Percentiles rank a stretch among this genome's conserved stretches.
Evolutionary conservation across 306 rosid genomes (phyloP).

Genomic region (Inga laurina): DNA sequence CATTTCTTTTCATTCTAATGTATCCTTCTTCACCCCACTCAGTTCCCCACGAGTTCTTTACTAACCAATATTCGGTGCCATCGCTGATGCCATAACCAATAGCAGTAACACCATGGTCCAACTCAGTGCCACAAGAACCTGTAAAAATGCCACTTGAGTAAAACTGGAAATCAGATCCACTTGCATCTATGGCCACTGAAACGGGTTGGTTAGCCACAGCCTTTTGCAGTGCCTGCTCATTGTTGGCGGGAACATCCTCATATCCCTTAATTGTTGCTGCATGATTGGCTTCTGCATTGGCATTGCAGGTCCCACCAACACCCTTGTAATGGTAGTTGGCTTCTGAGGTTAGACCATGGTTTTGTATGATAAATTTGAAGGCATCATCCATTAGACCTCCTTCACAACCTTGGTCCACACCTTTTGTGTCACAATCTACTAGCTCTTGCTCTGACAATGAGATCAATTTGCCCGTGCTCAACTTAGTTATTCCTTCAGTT

Average conservation of each 20-base stretch:
- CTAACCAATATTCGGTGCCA: neutral
- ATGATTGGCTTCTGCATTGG: neutral
- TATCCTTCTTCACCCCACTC: neutral
- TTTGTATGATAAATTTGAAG: too few species aligned
- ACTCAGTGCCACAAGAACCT: neutral
- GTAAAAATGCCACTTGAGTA: neutral
- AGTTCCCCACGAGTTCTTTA: neutral
- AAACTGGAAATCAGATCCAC: neutral
- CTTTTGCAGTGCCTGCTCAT: neutral
- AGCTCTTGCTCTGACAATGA: neutral
- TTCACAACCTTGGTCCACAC: too few species aligned
- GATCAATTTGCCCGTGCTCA: neutral
- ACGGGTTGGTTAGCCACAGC: neutral
- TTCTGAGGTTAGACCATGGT: too few species aligned
- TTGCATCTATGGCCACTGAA: neutral
- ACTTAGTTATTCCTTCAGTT: neutral
- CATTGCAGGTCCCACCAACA: neutral
- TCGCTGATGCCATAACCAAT: neutral
- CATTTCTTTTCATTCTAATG: neutral
- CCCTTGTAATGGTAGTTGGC: too few species aligned
- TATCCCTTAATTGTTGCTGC: neutral
- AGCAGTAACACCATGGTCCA: neutral
- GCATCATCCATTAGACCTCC: too few species aligned
- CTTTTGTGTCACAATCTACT: too few species aligned
- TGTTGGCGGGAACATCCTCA: neutral